Evolutionary conservation across 108 stramenopile species (phyloP), one percentile per base, ranked within the genome.

Genomic region (Nitzschia inconspicua): DNA sequence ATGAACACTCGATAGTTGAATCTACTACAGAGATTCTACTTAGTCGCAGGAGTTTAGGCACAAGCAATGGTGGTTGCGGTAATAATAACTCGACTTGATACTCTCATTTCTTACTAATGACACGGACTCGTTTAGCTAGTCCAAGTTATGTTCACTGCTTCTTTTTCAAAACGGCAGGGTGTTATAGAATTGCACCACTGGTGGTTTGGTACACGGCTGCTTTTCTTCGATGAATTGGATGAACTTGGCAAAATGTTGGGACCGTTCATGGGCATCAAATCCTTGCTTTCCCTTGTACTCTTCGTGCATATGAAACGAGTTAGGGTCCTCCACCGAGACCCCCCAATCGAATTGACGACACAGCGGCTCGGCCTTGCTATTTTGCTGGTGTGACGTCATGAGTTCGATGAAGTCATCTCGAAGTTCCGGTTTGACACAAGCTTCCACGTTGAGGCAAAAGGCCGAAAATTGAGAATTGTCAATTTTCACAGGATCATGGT

Each of bases 301-400:
- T 55, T 77, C 78, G 44, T 74, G 68, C 62, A 79, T 67, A 30
- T 70, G 39, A 68, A 70, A 79, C 20, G 24, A 31, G 23, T 68
- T 69, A n/a, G n/a, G 5, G 68, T n/a, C 9, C 0, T 51, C 32
- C 1, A 27, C 19, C 20, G 22, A 32, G 22, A 71, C 68, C 5
- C 73, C 73, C 51, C 47, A 79, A 16, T 35, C 25, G 44, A 71
- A 79, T 41, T 73, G 73, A 19, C 66, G 57, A 10, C 56, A 63
- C 28, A 65, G 30, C 3, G 68, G 65, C 43, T 79, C 73, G 2
- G 8, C 20, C 14, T 31, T 30, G 22, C 57, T 71, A 7, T 66
- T 60, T 28, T 57, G 47, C 34, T 70, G 58, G 57, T 79, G 67
- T 26, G 40, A 55, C 1, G 13, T 13, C 32, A 79, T 75, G 16